phyloP scores from a whole-genome alignment of 164 flowering plant species.

The Nelumbo lutea region DNA sequence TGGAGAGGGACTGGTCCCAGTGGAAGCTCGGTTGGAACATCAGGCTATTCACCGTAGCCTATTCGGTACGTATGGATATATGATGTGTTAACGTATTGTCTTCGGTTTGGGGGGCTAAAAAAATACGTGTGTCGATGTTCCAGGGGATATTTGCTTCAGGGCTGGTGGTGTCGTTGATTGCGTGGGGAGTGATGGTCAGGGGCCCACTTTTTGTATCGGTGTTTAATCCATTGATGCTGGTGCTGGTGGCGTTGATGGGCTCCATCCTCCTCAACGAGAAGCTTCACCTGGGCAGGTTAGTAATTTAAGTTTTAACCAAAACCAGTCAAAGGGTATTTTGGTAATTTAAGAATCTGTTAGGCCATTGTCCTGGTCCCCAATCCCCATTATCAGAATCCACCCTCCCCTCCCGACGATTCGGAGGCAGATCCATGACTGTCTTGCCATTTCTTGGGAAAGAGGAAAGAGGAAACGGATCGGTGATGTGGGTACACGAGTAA shows the following conservation, averaged over 20 bases:
- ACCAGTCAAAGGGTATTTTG: too few species aligned
- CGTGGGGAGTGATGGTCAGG: constrained; percentile 42
- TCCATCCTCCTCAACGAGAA: constrained; percentile 40
- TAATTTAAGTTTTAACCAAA: neutral
- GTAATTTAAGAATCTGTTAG: too few species aligned
- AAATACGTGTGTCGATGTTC: neutral
- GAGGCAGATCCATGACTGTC: too few species aligned
- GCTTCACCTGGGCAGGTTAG: constrained; percentile 45
- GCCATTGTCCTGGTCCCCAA: too few species aligned
- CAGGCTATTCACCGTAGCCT: constrained; percentile 37
- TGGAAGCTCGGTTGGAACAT: constrained; percentile 55
- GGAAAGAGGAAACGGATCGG: too few species aligned
- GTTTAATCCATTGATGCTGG: constrained; percentile 52
- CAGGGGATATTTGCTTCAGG: constrained; percentile 51
- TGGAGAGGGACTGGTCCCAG: constrained; percentile 31
- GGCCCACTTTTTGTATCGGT: constrained; percentile 59
- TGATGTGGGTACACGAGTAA: neutral
- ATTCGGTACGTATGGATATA: constrained; percentile 27
- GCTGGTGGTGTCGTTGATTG: constrained; percentile 28
- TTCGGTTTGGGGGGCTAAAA: too few species aligned
- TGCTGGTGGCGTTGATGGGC: constrained; percentile 41
- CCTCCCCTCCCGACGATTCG: too few species aligned
- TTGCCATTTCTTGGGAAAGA: too few species aligned
- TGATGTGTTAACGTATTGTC: neutral
- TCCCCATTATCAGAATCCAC: too few species aligned